Evolutionary conservation across 257 asterid species (phyloP), one percentile per base, ranked within the genome.

Genomic region (Euphrasia confusa): DNA sequence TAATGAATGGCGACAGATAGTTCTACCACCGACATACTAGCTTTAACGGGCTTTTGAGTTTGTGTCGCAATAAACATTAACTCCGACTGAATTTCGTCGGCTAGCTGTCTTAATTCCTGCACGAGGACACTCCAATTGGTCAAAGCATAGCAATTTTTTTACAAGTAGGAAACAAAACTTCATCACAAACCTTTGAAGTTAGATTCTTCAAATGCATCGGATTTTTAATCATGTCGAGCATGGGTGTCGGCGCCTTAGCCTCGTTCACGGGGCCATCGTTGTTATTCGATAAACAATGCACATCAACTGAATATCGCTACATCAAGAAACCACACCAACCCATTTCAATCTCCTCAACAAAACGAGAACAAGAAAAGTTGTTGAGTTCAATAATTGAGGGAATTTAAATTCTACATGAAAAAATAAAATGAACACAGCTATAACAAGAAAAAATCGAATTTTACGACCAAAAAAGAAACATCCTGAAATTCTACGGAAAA

Each of bases 61-160:
- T 83, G 73, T 61, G 95, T 74, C 67, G 69, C 54, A 49, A 69
- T 57, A 50, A 68, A 73, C 28, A 71, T 74, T 61, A 90, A 74
- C 72, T 90, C 95, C 7, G 90, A 78, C 60, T 92, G 81, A 67
- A 90, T 82, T 30, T 90, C 97, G 72, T 78, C 84, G 28, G 95
- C 89, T 69, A 87, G 76, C 72, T 87, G 96, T 68, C 79, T 82
- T 73, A 88, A 52, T 77, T 90, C 97, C 97, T 87, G 95, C 84
- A 76, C 15, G 52, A 59, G 52, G 67, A 44, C 58, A 57, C 63
- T 35, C 49, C 27, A 18, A 27, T 83, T 47, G 71, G 71, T 50
- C 33, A 57, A 48, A 21, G 12, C 24, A 24, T 26, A 50, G 35
- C 56, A 37, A n/a, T n/a, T 54, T 78, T 62, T 60, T 70, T 18